phyloP scores from a whole-genome alignment of 2,329 filamentous ascomycete species.

The Trichocomaceae sp. region DNA sequence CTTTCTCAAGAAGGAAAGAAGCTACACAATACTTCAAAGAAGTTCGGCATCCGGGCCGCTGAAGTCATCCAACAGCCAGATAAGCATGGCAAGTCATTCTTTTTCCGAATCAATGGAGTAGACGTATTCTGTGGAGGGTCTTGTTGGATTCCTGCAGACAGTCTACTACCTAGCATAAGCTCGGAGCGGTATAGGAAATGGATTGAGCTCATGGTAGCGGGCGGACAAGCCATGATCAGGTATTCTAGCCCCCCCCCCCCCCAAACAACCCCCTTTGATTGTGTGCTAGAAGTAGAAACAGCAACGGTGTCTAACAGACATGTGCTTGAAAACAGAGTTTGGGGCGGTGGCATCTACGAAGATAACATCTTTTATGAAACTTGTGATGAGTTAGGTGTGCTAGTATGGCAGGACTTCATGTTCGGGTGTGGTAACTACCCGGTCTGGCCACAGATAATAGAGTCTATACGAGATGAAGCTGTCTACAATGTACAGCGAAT shows the following conservation, averaged over 20 bases:
- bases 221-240: constrained; percentile 53
- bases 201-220: constrained; percentile 54
- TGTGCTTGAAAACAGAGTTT: constrained; percentile 41
- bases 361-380: constrained; percentile 60
- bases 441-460: constrained; percentile 55
- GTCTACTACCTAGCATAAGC: constrained; percentile 51
- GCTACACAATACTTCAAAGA: constrained; percentile 42
- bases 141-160: constrained; percentile 62
- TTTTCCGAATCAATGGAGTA: constrained; percentile 59
- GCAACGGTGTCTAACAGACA: too few species aligned
- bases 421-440: constrained; percentile 67
- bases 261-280: not conserved
- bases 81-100: constrained; percentile 56
- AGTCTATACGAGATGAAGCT: constrained; percentile 61
- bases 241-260: too few species aligned
- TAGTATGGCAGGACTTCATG: constrained; percentile 74
- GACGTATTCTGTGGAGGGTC: constrained; percentile 60
- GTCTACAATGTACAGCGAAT: constrained; percentile 61
- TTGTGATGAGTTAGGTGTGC: constrained; percentile 63
- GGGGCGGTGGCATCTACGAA: constrained; percentile 73
- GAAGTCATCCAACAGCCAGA: constrained; percentile 30
- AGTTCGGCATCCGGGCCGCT: constrained; percentile 50
- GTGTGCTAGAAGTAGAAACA: too few species aligned
- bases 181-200: constrained; percentile 52
- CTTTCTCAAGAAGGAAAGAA: constrained; percentile 34